Percentiles rank a stretch among this genome's conserved stretches.
Evolutionary conservation across 140 eudicot genomes (phyloP).

Genomic region (Ambrosia hybrid): DNA sequence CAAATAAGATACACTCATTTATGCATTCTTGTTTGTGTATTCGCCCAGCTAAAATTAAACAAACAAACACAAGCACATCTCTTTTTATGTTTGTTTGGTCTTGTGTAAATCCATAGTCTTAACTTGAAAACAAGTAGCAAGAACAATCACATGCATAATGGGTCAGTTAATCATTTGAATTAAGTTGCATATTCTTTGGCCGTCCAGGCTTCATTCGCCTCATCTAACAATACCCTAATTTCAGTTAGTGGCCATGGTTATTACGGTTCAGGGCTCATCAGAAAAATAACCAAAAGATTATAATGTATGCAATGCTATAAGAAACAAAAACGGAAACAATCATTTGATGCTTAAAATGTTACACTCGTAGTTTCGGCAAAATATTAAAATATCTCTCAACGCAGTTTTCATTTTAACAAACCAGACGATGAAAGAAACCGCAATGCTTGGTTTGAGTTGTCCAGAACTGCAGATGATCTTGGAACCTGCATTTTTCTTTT

Average conservation of each 20-base stretch:
- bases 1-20: no score
- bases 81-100: neutral
- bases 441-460: conserved; percentile 75
- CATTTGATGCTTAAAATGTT: conserved; percentile 2
- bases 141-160: no score
- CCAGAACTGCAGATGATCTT: conserved; percentile 81
- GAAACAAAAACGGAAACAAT: conserved; percentile 11
- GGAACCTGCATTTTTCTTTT: conserved; percentile 70
- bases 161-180: no score
- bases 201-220: neutral
- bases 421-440: conserved; percentile 70
- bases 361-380: neutral
- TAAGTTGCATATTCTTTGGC: no score
- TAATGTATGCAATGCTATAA: neutral
- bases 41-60: neutral
- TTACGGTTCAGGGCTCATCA: no score
- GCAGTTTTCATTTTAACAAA: conserved; percentile 35
- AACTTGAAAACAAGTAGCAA: neutral
- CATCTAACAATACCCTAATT: neutral
- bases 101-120: no score
- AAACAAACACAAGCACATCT: neutral
- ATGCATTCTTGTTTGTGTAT: neutral
- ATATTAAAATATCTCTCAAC: neutral
- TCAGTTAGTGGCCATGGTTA: no score
- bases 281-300: no score